These are phyloP conservation scores for Rugonectria rugulosa DNA, from an alignment of 2,329 filamentous ascomycete species.

Conservation along the genomic window DNA sequence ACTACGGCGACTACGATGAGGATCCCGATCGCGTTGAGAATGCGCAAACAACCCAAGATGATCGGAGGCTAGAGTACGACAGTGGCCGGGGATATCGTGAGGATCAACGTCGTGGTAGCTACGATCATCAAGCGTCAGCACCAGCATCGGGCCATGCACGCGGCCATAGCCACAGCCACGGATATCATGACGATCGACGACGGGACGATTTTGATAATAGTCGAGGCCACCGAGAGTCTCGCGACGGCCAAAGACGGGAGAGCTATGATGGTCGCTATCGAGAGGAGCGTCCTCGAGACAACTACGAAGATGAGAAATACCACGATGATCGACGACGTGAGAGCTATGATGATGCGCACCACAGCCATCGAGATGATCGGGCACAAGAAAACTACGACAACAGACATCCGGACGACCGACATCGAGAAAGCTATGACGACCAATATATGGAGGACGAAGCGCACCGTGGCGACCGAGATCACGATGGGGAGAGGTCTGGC, in stretches of 20 bases:
- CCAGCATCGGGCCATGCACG: slow-evolving; percentile 48
- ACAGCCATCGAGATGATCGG: slow-evolving; percentile 39
- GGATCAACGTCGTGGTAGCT: slow-evolving; percentile 30
- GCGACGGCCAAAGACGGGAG: background rate
- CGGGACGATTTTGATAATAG: background rate
- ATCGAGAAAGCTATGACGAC: slow-evolving; percentile 43
- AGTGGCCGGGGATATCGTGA: slow-evolving; percentile 39
- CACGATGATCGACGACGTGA: background rate
- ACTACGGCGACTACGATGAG: slow-evolving; percentile 68
- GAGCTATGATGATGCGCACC: slow-evolving; percentile 39
- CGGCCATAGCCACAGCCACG: slow-evolving; percentile 26
- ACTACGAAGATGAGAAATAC: slow-evolving; percentile 32
- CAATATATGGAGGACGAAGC: slow-evolving; percentile 52
- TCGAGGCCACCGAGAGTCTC: background rate
- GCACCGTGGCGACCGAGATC: slow-evolving; percentile 47
- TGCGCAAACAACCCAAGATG: slow-evolving; percentile 39
- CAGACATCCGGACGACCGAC: slow-evolving; percentile 41
- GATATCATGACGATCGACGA: background rate
- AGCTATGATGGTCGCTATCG: background rate
- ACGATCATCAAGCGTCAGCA: slow-evolving; percentile 43
- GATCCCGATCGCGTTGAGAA: slow-evolving; percentile 46
- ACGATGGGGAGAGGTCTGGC: slow-evolving; percentile 45
- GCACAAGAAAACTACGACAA: slow-evolving; percentile 43
- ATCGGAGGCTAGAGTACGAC: slow-evolving; percentile 39
- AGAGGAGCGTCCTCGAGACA: background rate